phyloP scores from a whole-genome alignment of 768 basidiomycete genomes.

The Kondoa malvinella region DNA sequence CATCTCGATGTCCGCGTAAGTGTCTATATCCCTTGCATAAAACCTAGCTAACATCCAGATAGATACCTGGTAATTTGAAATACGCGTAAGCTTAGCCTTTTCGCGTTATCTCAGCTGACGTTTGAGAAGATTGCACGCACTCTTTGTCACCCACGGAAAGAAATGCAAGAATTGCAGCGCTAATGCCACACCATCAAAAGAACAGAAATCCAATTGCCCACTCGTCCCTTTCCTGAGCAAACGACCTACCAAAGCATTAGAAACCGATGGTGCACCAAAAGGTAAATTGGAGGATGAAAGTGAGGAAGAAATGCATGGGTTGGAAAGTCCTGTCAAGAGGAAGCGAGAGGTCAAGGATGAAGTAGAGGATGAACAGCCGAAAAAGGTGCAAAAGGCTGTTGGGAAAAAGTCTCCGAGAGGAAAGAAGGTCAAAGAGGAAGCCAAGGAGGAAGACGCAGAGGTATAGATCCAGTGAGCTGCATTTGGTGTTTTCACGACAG shows the following conservation, averaged over 20 bases:
- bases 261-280: not conserved
- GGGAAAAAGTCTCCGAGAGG: not conserved
- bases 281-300: not conserved
- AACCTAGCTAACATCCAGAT: slow-evolving; percentile 19
- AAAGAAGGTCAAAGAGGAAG: not conserved
- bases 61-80: slow-evolving; percentile 18
- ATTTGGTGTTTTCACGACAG: too few species aligned
- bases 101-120: too few species aligned
- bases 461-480: too few species aligned
- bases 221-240: not conserved
- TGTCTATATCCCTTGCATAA: slow-evolving; percentile 8
- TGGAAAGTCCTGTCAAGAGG: not conserved
- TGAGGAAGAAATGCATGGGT: not conserved
- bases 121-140: slow-evolving; percentile 22
- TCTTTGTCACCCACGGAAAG: slow-evolving; percentile 24
- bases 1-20: slow-evolving; percentile 11
- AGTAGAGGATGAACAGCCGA: not conserved
- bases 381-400: not conserved
- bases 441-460: not conserved
- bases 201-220: slow-evolving; percentile 1
- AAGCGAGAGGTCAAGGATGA: not conserved
- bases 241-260: not conserved
- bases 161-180: slow-evolving; percentile 24
- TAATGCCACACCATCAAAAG: slow-evolving; percentile 15
- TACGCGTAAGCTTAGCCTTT: too few species aligned